A percentile compares a stretch with the other conserved stretches of the same genome.
Conservation (phyloP, 192 early-diverging fungal genomes). For the Ambispora gerdemannii region DNA sequence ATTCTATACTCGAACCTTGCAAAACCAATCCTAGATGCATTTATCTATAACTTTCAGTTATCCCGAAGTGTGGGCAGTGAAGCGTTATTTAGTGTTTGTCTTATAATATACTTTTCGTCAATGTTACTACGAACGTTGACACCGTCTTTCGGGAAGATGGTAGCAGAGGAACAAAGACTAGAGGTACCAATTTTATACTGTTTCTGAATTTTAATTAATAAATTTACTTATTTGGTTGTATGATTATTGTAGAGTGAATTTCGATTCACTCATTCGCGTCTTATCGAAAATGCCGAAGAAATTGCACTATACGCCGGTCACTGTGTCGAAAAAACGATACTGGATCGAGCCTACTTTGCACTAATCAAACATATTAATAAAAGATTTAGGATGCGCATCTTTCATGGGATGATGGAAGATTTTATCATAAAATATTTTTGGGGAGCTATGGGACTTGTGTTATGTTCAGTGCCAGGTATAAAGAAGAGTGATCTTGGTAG, state of each 20-base stretch:
- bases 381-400: conserved; percentile 80
- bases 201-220: no score
- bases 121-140: conserved; percentile 79
- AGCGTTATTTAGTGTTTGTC: conserved; percentile 75
- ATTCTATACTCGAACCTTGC: conserved; percentile 92
- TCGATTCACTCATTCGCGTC: conserved; percentile 91
- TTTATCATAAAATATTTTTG: conserved; percentile 99
- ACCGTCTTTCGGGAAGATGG: conserved; percentile 95
- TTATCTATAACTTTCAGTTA: conserved; percentile 90
- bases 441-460: conserved; percentile 84
- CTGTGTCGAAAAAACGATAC: conserved; percentile 72
- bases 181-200: conserved; percentile 39
- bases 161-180: conserved; percentile 85
- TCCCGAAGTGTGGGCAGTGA: conserved; percentile 80
- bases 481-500: conserved; percentile 41
- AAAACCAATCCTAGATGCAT: conserved; percentile 92
- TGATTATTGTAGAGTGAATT: conserved; percentile 96
- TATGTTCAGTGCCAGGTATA: conserved; percentile 62
- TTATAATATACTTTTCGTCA: conserved; percentile 76
- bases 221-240: no score
- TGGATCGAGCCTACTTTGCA: conserved; percentile 72
- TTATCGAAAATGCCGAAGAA: conserved; percentile 96
- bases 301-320: conserved; percentile 88
- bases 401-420: conserved; percentile 94
- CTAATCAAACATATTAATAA: conserved; percentile 85